Base-by-base conservation (phyloP, 495 filamentous ascomycete genomes). In the Sabuloglossum arenarium region DNA sequence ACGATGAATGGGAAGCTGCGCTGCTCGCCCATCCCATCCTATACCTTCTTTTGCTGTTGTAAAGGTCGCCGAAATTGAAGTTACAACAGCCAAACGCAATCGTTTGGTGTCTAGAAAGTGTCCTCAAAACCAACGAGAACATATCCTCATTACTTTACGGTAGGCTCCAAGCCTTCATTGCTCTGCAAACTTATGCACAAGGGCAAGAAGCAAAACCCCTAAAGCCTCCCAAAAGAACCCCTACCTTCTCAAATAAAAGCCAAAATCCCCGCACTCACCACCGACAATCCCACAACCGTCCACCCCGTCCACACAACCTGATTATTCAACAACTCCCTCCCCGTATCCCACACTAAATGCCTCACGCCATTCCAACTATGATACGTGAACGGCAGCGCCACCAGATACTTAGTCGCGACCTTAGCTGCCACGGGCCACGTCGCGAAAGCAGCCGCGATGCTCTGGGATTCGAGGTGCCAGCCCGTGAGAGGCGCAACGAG, bases 281-380 rank as follows among this genome's bases (percentile, higher is more conserved):
- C 61, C 59, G 78, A 85, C 59, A 80, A 64, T 10, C 79, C 86
- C 61, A 93, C 74, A 24, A 88, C 77, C 32, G 74, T 68, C 77
- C 82, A 91, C 56, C 88, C 90, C 2, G 76, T 80, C 69, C 75
- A 74, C 60, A 84, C 76, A 58, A 97, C 86, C 60, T 73, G 69
- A 62, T 75, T 71, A 67, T 89, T 85, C 61, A 67, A 73, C 56
- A 94, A 79, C 42, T 76, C 75, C 54, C 70, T 67, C 37, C 82
- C 84, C 53, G 80, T 67, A 75, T 99, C 91, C 84, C 86, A 95
- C 30, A 75, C 60, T 70, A 99, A 73, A 75, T 97, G 91, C 64
- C 88, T 79, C n/a, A 93, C 56, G 25, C 93, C 91, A 71, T 94
- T 96, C 61, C 88, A 66, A 58, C 67, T 68, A 70, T 99, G 93